Conservation (phyloP, 306 rosid species). For the Vigna unguiculata region DNA sequence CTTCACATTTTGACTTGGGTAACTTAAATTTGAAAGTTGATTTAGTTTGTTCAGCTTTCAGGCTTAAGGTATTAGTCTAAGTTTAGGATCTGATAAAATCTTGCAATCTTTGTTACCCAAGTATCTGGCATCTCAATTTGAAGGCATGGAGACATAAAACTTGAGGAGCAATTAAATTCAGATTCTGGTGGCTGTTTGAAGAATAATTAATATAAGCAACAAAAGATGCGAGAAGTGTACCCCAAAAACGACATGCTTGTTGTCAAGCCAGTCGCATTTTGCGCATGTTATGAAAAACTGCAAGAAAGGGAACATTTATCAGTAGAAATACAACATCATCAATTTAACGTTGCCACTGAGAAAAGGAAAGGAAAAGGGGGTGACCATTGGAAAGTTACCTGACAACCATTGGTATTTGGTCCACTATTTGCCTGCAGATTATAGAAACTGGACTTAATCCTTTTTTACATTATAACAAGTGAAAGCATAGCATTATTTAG, state of each 20-base stretch:
- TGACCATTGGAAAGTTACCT: conserved; percentile 59
- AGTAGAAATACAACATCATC: conserved; percentile 23
- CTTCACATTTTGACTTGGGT: background rate
- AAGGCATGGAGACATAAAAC: conserved; percentile 19
- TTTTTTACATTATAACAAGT: conserved; percentile 33
- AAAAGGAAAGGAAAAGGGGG: conserved; percentile 8
- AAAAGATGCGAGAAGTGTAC: conserved; percentile 57
- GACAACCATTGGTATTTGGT: conserved; percentile 83
- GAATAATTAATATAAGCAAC: conserved; percentile 19
- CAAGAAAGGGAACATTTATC: conserved; percentile 43
- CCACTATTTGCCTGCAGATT: conserved; percentile 95
- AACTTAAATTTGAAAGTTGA: conserved; percentile 28
- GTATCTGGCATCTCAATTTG: conserved; percentile 14
- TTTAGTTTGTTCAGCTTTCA: conserved; percentile 28
- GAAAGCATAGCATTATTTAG: conserved; percentile 35
- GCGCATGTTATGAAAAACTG: conserved; percentile 96
- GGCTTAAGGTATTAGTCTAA: background rate
- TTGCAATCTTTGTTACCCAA: background rate
- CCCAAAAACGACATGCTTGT: conserved; percentile 98
- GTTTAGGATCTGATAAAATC: background rate
- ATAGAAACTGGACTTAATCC: conserved; percentile 5
- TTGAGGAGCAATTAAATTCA: conserved; percentile 8
- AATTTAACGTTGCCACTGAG: conserved; percentile 11
- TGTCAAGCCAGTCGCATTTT: conserved; percentile 99
- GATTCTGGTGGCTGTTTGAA: background rate